A percentile compares a stretch with the other conserved stretches of the same genome.
Evolutionary conservation across 805 yeast genomes (phyloP).

Genomic region (Candida verbasci): DNA sequence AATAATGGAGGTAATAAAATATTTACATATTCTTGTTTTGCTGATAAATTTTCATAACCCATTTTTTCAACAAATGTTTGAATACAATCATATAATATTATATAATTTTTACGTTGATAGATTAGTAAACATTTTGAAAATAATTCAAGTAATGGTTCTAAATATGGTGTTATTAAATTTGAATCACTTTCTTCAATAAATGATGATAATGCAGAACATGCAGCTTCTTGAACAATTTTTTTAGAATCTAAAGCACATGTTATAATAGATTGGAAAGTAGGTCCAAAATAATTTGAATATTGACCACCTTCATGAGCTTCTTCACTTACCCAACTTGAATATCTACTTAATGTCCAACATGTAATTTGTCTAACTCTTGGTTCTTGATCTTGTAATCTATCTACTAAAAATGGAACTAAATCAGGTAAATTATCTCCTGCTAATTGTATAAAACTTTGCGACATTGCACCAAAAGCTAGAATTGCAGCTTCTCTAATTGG

Average conservation of each 20-base stretch:
- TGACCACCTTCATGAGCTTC: constrained; percentile 61
- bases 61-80: constrained; percentile 82
- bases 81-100: constrained; percentile 83
- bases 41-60: constrained; percentile 49
- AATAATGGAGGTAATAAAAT: constrained; percentile 76
- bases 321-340: constrained; percentile 72
- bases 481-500: constrained; percentile 90
- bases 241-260: constrained; percentile 73
- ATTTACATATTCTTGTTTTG: constrained; percentile 55
- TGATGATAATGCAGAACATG: constrained; percentile 80
- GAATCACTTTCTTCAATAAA: constrained; percentile 76
- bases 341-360: constrained; percentile 93
- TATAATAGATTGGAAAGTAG: constrained; percentile 75
- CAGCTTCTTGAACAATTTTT: constrained; percentile 94
- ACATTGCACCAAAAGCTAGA: constrained; percentile 91
- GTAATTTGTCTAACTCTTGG: constrained; percentile 88
- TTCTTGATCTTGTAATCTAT: constrained; percentile 67
- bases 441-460: constrained; percentile 77
- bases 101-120: constrained; percentile 79
- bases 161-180: constrained; percentile 54
- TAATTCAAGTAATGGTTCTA: constrained; percentile 63
- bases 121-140: constrained; percentile 68
- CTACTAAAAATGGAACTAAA: constrained; percentile 79
- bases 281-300: constrained; percentile 64
- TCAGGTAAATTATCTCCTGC: constrained; percentile 72